Evolutionary conservation across 441 rosid species (phyloP).

Genomic region (Arabidopsis hybrid): DNA sequence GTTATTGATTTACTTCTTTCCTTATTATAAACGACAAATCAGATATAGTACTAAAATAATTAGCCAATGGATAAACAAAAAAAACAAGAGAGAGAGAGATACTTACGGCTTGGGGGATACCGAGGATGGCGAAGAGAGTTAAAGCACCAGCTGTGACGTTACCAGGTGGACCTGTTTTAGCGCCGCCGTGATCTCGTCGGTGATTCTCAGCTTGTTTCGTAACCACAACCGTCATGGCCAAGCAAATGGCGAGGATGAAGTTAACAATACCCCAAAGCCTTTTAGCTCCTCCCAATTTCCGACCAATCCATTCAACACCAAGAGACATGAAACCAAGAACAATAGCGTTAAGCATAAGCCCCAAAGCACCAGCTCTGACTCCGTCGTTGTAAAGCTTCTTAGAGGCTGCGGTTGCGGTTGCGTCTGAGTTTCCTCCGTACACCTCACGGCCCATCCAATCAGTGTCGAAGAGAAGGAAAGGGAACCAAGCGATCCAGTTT

Average conservation of each 20-base stretch:
- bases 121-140: slow-evolving; percentile 67
- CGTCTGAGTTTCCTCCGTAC: slow-evolving; percentile 70
- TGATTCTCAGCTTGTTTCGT: slow-evolving; percentile 69
- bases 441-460: slow-evolving; percentile 98
- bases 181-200: slow-evolving; percentile 46
- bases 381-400: slow-evolving; percentile 63
- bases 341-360: slow-evolving; percentile 80
- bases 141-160: slow-evolving; percentile 64
- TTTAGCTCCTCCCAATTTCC: slow-evolving; percentile 66
- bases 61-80: not conserved
- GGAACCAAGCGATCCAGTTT: slow-evolving; percentile 96
- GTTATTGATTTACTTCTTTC: not conserved
- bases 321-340: slow-evolving; percentile 67
- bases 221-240: slow-evolving; percentile 60
- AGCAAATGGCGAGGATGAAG: slow-evolving; percentile 61
- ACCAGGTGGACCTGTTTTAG: slow-evolving; percentile 50
- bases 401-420: slow-evolving; percentile 5
- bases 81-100: not conserved
- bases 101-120: slow-evolving; percentile 83
- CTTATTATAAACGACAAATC: slow-evolving; percentile 5
- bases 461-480: slow-evolving; percentile 85
- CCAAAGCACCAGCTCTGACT: slow-evolving; percentile 82
- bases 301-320: slow-evolving; percentile 56
- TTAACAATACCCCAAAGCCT: slow-evolving; percentile 84
- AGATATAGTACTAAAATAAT: slow-evolving; percentile 2